Evolutionary conservation across 202 grass and related monocot genomes (phyloP).

Genomic region (Setaria viridis): DNA sequence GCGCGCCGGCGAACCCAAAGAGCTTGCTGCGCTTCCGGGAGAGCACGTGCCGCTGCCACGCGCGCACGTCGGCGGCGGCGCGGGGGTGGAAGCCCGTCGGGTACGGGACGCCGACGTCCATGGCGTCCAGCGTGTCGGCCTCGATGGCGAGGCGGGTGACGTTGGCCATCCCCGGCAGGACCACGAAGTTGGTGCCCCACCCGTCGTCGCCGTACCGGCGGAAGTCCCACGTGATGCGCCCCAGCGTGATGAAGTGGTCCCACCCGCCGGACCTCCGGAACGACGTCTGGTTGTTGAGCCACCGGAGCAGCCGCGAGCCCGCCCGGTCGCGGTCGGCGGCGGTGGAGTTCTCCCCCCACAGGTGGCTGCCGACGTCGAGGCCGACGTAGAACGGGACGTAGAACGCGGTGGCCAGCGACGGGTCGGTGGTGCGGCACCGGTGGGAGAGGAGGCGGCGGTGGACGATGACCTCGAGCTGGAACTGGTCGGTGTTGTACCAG

Average conservation of each 20-base stretch:
- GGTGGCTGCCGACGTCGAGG: conserved; percentile 75
- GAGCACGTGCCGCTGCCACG: conserved; percentile 75
- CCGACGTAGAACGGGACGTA: conserved; percentile 91
- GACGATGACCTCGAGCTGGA: conserved; percentile 72
- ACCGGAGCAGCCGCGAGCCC: conserved; percentile 57
- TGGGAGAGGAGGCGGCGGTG: conserved; percentile 82
- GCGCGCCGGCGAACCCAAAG: conserved; percentile 79
- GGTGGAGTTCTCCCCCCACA: conserved; percentile 66
- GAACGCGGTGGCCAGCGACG: conserved; percentile 60
- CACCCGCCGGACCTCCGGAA: conserved; percentile 67
- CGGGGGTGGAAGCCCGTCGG: conserved; percentile 86
- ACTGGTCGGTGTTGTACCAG: conserved; percentile 91
- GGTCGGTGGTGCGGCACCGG: conserved; percentile 70
- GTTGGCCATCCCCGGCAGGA: conserved; percentile 70
- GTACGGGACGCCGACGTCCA: conserved; percentile 83
- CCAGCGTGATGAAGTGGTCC: conserved; percentile 86
- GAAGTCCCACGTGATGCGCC: conserved; percentile 96
- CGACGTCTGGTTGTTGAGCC: conserved; percentile 63
- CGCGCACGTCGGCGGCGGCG: conserved; percentile 53
- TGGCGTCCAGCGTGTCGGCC: conserved; percentile 51
- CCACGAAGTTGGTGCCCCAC: conserved; percentile 79
- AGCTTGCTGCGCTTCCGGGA: conserved; percentile 49
- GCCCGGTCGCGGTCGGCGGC: conserved; percentile 62
- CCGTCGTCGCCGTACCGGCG: conserved; percentile 57
- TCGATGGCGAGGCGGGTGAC: conserved; percentile 85